Base-by-base conservation (phyloP, 208 protist species). In the Leishmania martiniquensis region DNA sequence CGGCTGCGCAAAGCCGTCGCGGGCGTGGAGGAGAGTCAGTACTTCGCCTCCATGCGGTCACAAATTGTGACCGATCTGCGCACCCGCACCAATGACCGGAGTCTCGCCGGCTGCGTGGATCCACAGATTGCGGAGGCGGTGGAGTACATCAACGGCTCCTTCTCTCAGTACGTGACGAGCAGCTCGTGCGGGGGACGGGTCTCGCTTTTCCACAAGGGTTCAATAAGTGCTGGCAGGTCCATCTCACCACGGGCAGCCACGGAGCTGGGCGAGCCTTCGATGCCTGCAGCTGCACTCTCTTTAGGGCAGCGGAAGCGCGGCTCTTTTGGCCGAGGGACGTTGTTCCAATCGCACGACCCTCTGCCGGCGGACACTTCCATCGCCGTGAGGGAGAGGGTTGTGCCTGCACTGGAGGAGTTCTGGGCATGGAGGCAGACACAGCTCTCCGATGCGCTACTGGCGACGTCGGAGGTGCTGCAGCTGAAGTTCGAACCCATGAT, bases 401-500 rank as follows among this genome's bases (percentile, higher is more conserved):
- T 85, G 32, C 89, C 90, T 4, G 86, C 82, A 1, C 62, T 96
- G 32, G 55, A 75, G 25, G 5, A 47, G 51, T 95, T 92, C 52
- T 79, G 80, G 75, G 51, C 37, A 32, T 95, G 93, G 89, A 85
- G 89, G 4, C 39, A 72, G 47, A 49, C 42, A n/a, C 67, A 85
- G 60, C 54, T 37, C 63, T 59, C 47, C 44, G 70, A 83, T 25
- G 10, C 57, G n/a, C 63, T 81, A 17, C 63, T 87, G 12, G 55
- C 68, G 37, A 73, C 75, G 49, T 87, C 87, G 37, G 91, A 95
- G 78, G 75, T 97, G 63, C 75, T 97, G 55, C 89, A 95, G 83
- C 74, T 95, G 4, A 95, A 95, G 85, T 97, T 95, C 71, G 87
- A 95, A 75, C 93, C 93, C 10, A 94, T 95, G 89, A 95, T 97